Evolutionary conservation across 2,329 filamentous ascomycete species (phyloP), one percentile per base, ranked within the genome.

Genomic region (Huntiella savannae): DNA sequence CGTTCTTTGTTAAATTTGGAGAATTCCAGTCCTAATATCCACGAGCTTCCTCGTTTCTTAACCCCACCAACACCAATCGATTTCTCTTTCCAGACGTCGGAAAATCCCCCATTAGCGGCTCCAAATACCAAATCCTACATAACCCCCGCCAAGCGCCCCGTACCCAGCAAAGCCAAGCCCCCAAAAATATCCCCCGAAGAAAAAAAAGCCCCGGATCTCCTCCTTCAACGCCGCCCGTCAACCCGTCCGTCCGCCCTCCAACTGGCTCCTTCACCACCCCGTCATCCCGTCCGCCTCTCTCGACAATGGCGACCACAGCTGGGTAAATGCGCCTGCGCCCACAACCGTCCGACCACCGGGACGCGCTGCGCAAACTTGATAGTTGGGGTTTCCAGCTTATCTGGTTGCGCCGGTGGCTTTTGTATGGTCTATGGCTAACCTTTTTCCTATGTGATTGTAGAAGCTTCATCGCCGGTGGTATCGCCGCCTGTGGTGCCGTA

Each of bases 401-500:
- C 34, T 15, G 34, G 15, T 15, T 15, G 12, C 12, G 34, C 34
- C 12, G 15, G 7, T 36, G 22, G 7, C 8, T 10, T 28, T 28
- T 28, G 7, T 2, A 10, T 7, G 2, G 22, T 10, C 22, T 7
- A 28, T 28, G 6, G 22, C 22, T 38, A 13, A 16, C 12, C n/a
- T 32, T 28, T 33, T 32, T 45, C 28, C 16, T 33, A 12, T 28
- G 22, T 28, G 22, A 10, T 28, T 41, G 28, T 55, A 77, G 87
- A 54, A 84, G 86, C 51, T 98, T 98, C 69, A 77, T 96, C 57
- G 88, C 91, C 48, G 91, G 91, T 60, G 91, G 91, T 60, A 82
- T 98, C 59, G 91, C 91, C 59, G 91, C 91, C 53, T 96, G 88
- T 65, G 91, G 91, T 59, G 91, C 91, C 53, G 91, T 98, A 49